A percentile compares a stretch with the other conserved stretches of the same genome.
These are phyloP conservation scores for Maudiozyma saulgeensis DNA, from an alignment of 805 yeast genomes.

Conservation along the genomic window DNA sequence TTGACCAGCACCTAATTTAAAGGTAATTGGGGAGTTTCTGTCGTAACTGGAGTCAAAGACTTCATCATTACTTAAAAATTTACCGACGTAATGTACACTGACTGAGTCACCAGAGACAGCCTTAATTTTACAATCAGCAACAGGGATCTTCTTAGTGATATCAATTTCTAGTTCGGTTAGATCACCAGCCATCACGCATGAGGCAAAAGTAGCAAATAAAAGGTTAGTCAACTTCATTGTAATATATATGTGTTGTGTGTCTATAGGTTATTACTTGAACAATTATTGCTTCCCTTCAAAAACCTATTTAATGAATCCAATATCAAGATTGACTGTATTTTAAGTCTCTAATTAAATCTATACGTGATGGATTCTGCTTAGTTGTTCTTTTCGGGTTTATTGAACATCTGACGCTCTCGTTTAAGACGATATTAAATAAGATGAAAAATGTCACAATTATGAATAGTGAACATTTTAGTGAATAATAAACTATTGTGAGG, in stretches of 20 bases:
- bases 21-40: slow-evolving; percentile 59
- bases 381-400: too few relatives aligned
- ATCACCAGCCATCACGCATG: slow-evolving; percentile 15
- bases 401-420: too few relatives aligned
- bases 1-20: slow-evolving; percentile 66
- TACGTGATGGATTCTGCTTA: too few relatives aligned
- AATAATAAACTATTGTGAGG: too few relatives aligned
- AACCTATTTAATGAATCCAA: too few relatives aligned
- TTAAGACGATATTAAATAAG: not conserved
- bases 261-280: too few relatives aligned
- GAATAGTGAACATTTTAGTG: too few relatives aligned
- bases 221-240: slow-evolving; percentile 6
- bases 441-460: too few relatives aligned
- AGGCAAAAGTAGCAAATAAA: slow-evolving; percentile 1
- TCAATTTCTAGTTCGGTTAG: slow-evolving; percentile 30
- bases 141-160: slow-evolving; percentile 39
- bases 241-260: not conserved
- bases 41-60: slow-evolving; percentile 65
- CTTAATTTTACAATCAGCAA: slow-evolving; percentile 44
- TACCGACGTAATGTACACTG: slow-evolving; percentile 73
- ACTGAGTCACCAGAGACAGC: slow-evolving; percentile 60
- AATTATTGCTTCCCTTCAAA: too few relatives aligned
- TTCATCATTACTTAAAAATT: slow-evolving; percentile 48
- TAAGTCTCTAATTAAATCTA: too few relatives aligned
- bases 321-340: too few relatives aligned